A percentile compares a stretch with the other conserved stretches of the same genome.
phyloP scores from a whole-genome alignment of 768 basidiomycete genomes.

The Termitomyces sp. region DNA sequence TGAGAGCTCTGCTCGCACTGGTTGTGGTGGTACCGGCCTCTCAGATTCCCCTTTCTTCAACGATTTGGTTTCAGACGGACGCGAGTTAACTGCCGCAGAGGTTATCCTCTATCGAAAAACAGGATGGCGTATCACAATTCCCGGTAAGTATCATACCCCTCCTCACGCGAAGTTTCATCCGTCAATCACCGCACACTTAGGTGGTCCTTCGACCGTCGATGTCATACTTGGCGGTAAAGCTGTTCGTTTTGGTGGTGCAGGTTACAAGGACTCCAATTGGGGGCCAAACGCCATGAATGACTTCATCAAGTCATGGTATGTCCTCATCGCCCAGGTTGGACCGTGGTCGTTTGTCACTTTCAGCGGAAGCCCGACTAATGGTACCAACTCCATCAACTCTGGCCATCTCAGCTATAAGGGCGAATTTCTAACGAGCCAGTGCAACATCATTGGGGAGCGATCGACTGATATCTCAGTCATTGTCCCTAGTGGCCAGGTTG shows the following conservation, averaged over 20 bases:
- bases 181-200: background rate
- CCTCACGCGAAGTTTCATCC: background rate
- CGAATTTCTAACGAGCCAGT: conserved; percentile 9
- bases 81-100: conserved; percentile 7
- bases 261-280: conserved; percentile 15
- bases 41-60: conserved; percentile 12
- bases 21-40: conserved; percentile 5
- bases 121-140: conserved; percentile 12
- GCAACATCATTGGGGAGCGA: conserved; percentile 13
- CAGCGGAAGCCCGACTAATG: conserved; percentile 8
- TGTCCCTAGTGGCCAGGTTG: conserved; percentile 3
- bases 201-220: conserved; percentile 7
- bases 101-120: conserved; percentile 9
- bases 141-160: background rate
- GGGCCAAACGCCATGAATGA: conserved; percentile 12
- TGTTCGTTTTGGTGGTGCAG: conserved; percentile 7
- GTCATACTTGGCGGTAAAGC: conserved; percentile 6
- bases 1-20: conserved; percentile 8
- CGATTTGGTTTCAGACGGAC: conserved; percentile 8
- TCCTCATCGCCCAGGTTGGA: conserved; percentile 12
- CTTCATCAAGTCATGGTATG: conserved; percentile 12
- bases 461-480: conserved; percentile 10
- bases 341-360: conserved; percentile 14
- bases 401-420: conserved; percentile 12
- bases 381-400: conserved; percentile 11